A percentile compares a stretch with the other conserved stretches of the same genome.
Conservation (phyloP, 768 basidiomycete genomes). For the Strobilomyces dryophilus region DNA sequence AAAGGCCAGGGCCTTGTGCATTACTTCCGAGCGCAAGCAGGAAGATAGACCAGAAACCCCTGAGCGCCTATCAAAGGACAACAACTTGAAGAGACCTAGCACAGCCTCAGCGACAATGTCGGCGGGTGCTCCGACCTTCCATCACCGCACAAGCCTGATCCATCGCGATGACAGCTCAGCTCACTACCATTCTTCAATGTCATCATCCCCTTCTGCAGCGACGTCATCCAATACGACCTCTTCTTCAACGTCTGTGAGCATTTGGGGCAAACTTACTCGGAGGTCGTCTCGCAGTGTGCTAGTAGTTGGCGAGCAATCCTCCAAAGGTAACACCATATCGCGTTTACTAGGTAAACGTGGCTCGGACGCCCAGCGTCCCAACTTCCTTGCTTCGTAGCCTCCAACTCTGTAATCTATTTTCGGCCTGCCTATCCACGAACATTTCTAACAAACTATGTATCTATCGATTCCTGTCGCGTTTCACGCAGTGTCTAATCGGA, state of each 20-base stretch:
- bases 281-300: conserved; percentile 13
- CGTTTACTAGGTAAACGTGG: conserved; percentile 20
- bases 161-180: too few relatives aligned
- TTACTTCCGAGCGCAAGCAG: conserved; percentile 2
- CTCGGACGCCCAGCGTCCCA: conserved; percentile 4
- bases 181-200: too few relatives aligned
- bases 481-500: conserved; percentile 23
- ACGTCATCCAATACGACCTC: conserved; percentile 5
- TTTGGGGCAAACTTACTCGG: conserved; percentile 25
- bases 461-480: not conserved
- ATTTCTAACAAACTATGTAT: not conserved
- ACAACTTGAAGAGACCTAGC: not conserved
- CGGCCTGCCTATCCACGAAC: not conserved
- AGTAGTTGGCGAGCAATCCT: conserved; percentile 8
- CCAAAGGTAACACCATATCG: conserved; percentile 14
- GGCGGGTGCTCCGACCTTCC: too few relatives aligned
- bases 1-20: conserved; percentile 1
- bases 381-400: not conserved
- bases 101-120: too few relatives aligned
- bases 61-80: conserved; percentile 2
- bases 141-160: too few relatives aligned
- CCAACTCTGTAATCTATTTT: not conserved
- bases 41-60: conserved; percentile 6
- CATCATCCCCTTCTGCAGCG: too few relatives aligned
- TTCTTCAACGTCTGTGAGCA: conserved; percentile 6